Base-by-base conservation (phyloP, 371 early-diverging fungal genomes). In the Mortierella sp. region DNA sequence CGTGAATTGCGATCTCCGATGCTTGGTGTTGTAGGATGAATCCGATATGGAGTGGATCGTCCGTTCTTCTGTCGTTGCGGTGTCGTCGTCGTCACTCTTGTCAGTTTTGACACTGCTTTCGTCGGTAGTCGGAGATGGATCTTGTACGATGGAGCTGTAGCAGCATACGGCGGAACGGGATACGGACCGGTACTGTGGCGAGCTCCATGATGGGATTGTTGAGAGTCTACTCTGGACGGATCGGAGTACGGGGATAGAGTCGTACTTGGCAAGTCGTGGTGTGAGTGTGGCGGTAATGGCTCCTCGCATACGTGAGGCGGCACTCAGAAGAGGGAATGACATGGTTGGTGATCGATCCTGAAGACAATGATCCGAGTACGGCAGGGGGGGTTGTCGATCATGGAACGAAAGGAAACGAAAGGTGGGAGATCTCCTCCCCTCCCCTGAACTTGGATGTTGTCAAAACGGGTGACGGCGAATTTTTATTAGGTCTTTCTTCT, bases 1-100 rank as follows among this genome's bases (percentile, higher is more conserved):
- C 7, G 76, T 76, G 45, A 76, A 76, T 27, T 54, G 17, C 0
- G 53, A 43, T 54, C 55, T 63, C 45, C 47, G 40, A 40, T 50
- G 44, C 22, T 31, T 37, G 37, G 13, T 3, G 12, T 43, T 41
- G 37, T 40, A 22, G 28, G 22, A 44, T 1, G 25, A 29, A n/a
- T 8, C 43, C 2, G 45, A 22, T 53, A 40, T 52, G 40, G 47
- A 34, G 34, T 4, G 7, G 7, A 12, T 54, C 3, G 14, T n/a
- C 40, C 10, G 27, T 14, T 39, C n/a, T 17, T 43, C 16, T 5
- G n/a, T 19, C 44, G 9, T 28, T 2, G 29, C 4, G 50, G 7
- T 47, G 48, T 49, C 9, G 50, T 49, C 21, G 28, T 28, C 14
- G 14, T 21, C 28, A 5, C 16, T 24, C 22, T 24, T 3, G 24